phyloP scores from a whole-genome alignment of 1,284 basidiomycete genomes.

The Trichosporon inkin region DNA sequence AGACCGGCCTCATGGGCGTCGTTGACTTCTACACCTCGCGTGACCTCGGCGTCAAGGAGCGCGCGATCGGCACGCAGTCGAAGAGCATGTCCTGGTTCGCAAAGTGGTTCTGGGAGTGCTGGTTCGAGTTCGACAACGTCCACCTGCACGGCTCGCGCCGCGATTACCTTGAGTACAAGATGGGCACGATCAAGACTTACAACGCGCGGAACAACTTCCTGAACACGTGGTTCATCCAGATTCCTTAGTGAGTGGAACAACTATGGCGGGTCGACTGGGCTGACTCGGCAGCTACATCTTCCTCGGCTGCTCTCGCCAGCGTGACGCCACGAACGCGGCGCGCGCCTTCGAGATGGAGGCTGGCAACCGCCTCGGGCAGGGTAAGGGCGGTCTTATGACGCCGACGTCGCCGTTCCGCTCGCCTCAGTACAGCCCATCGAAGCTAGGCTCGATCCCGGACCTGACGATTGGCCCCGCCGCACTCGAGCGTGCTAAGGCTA shows the following conservation, averaged over 20 bases:
- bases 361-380: slow-evolving; percentile 60
- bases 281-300: slow-evolving; percentile 59
- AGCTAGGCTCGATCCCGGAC: slow-evolving; percentile 51
- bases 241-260: slow-evolving; percentile 50
- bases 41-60: slow-evolving; percentile 57
- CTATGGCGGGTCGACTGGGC: slow-evolving; percentile 38
- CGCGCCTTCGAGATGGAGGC: slow-evolving; percentile 68
- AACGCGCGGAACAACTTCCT: slow-evolving; percentile 72
- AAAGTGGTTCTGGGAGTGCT: slow-evolving; percentile 76
- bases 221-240: slow-evolving; percentile 64
- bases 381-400: slow-evolving; percentile 48
- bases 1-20: slow-evolving; percentile 64
- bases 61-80: slow-evolving; percentile 64
- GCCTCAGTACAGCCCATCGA: slow-evolving; percentile 33
- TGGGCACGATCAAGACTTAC: slow-evolving; percentile 69
- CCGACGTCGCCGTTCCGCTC: slow-evolving; percentile 53
- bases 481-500: slow-evolving; percentile 26
- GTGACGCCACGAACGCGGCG: slow-evolving; percentile 60
- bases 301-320: slow-evolving; percentile 65
- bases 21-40: slow-evolving; percentile 76
- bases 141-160: slow-evolving; percentile 64
- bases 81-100: slow-evolving; percentile 69
- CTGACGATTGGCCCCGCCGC: slow-evolving; percentile 46
- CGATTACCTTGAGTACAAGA: slow-evolving; percentile 75
- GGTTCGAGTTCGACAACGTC: slow-evolving; percentile 77